These are phyloP conservation scores for Ustilago tritici DNA, from an alignment of 1,284 basidiomycete genomes.

Conservation along the genomic window DNA sequence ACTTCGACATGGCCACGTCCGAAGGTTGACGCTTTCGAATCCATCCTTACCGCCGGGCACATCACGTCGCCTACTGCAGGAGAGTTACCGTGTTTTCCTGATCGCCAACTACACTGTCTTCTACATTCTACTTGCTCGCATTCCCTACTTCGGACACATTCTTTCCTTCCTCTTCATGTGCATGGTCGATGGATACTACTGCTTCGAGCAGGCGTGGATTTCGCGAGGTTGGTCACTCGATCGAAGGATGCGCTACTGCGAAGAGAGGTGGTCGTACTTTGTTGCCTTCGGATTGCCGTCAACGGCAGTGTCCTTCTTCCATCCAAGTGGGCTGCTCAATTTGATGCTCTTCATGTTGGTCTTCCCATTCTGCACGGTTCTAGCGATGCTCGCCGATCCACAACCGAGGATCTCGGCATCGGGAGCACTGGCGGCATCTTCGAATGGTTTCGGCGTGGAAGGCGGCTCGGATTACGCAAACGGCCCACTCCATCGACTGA, in stretches of 20 bases:
- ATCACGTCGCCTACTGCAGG: slow-evolving; percentile 51
- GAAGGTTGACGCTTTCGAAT: slow-evolving; percentile 35
- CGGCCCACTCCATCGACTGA: slow-evolving; percentile 48
- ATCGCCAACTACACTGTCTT: slow-evolving; percentile 62
- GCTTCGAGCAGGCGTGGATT: slow-evolving; percentile 67
- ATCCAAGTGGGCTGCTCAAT: slow-evolving; percentile 66
- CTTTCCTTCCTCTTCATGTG: slow-evolving; percentile 65
- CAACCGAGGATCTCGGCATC: slow-evolving; percentile 56
- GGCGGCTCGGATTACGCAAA: slow-evolving; percentile 27
- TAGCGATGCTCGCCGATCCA: slow-evolving; percentile 64
- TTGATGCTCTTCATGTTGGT: slow-evolving; percentile 68
- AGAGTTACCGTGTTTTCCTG: slow-evolving; percentile 61
- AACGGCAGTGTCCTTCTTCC: slow-evolving; percentile 67
- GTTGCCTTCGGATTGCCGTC: slow-evolving; percentile 67
- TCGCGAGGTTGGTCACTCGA: slow-evolving; percentile 60
- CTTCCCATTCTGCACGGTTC: slow-evolving; percentile 66
- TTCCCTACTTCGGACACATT: slow-evolving; percentile 59
- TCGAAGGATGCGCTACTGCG: slow-evolving; percentile 65
- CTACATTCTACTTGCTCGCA: slow-evolving; percentile 49
- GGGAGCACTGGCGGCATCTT: slow-evolving; percentile 36
- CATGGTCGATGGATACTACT: slow-evolving; percentile 68
- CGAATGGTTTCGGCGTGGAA: slow-evolving; percentile 18
- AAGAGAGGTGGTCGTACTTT: slow-evolving; percentile 68
- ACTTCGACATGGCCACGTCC: slow-evolving; percentile 41
- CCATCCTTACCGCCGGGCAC: slow-evolving; percentile 44